A percentile compares a stretch with the other conserved stretches of the same genome.
Evolutionary conservation across 2,329 filamentous ascomycete species (phyloP).

Genomic region (Colletotrichum tropicicola): DNA sequence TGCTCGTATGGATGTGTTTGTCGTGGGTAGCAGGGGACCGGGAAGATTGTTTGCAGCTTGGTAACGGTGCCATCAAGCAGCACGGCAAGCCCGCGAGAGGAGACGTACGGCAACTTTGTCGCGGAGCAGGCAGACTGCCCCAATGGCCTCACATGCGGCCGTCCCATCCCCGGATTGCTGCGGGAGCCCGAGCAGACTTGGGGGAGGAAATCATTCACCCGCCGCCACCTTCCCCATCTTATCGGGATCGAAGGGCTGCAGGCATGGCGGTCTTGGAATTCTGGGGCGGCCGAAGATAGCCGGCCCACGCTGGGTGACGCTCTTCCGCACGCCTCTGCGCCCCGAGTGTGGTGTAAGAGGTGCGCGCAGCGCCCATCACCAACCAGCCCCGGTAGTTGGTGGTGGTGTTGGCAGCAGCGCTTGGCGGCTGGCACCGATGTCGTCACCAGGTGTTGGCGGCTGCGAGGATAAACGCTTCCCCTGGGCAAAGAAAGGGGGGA

Average conservation of each 20-base stretch:
- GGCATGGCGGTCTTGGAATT: conserved; percentile 1
- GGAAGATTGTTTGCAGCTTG: conserved; percentile 13
- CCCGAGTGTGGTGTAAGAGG: not conserved
- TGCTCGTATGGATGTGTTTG: conserved; percentile 17
- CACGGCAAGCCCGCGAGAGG: no score
- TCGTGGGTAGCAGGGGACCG: conserved; percentile 7
- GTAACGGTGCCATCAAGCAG: not conserved
- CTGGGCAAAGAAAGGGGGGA: not conserved
- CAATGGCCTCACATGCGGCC: conserved; percentile 4
- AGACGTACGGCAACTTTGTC: not conserved
- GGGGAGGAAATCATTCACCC: conserved; percentile 27
- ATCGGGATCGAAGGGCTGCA: not conserved
- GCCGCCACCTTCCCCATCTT: conserved; percentile 8
- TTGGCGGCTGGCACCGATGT: conserved; percentile 12
- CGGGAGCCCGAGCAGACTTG: not conserved
- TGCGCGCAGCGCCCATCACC: not conserved
- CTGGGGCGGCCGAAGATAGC: conserved; percentile 19
- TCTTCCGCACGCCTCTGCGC: conserved; percentile 3
- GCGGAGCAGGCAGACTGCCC: not conserved
- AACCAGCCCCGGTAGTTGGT: conserved; percentile 14
- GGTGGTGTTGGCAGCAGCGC: not conserved
- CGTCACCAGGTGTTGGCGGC: not conserved
- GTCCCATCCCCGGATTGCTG: not conserved
- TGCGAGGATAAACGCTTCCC: conserved; percentile 22
- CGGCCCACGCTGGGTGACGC: conserved; percentile 10